Base-by-base conservation (phyloP, 192 early-diverging fungal species). In the Coemansia sp. region DNA sequence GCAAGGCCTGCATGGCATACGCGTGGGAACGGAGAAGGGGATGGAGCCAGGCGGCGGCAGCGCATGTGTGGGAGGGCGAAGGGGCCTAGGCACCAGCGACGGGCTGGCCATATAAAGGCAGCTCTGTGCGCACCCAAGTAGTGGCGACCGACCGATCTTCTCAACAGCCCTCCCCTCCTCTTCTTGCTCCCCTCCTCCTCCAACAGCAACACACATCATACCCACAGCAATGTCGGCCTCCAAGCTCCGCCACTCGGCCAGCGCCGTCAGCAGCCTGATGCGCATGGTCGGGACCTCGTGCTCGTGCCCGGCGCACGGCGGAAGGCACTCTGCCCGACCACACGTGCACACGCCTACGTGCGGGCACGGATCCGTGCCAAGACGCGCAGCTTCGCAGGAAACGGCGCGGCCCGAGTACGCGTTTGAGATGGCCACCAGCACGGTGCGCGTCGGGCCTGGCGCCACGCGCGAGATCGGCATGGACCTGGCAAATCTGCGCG, bases 391-490 rank as follows among this genome's bases (percentile, higher is more conserved):
- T 14, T 70, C 74, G 15, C 52, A 28, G 1, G 30, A 35, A n/a
- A 60, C 44, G 13, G 47, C 59, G 3, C 46, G 34, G 20, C 49
- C 60, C 52, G 86, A 88, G 55, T 88, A 88, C 58, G 86, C 86
- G 13, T 88, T 85, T 30, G 86, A 92, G 76, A 91, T 94, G 89
- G 90, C 92, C 22, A 87, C 90, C 18, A 88, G 86, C 44, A 90
- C 84, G 28, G 87, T 94, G 54, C 87, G 92, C 5, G 92, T 90
- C 48, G 92, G 92, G 46, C 70, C 72, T 4, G 90, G 90, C 22
- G 90, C 85, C 3, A 94, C 92, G 8, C 71, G 60, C 60, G 92
- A 94, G 59, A 81, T 94, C 29, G 92, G 92, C 38, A 81, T 84
- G 79, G 92, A 94, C 66, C 55, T 90, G 46, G 78, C 67, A 32